Conservation (phyloP, 176 grass and related monocot species). For the Paspalum vaginatum region DNA sequence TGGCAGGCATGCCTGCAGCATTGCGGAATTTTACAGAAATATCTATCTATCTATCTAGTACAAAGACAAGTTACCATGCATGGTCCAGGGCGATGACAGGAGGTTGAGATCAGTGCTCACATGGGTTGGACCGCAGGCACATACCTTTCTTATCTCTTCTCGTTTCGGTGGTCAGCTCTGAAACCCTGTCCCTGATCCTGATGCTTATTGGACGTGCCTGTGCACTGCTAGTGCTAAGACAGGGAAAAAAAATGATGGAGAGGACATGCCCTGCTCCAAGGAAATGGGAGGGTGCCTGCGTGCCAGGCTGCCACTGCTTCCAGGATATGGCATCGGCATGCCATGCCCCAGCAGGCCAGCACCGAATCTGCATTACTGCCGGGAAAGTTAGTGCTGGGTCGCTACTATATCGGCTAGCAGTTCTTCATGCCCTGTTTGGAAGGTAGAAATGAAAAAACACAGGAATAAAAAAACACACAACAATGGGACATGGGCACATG, state of each 20-base stretch:
- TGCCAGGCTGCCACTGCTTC: not conserved
- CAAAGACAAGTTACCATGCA: too few species aligned
- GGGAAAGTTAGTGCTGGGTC: not conserved
- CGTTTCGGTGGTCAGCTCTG: constrained; percentile 29
- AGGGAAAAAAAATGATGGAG: not conserved
- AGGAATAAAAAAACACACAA: too few species aligned
- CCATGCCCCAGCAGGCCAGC: not conserved
- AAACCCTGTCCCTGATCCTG: constrained; percentile 18
- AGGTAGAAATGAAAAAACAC: too few species aligned
- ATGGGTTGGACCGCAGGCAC: constrained; percentile 42
- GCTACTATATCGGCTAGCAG: not conserved
- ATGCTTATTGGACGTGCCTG: constrained; percentile 4
- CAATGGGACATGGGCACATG: too few species aligned
- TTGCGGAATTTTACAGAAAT: not conserved
- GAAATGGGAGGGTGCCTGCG: constrained; percentile 34
- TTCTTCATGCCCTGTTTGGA: too few species aligned
- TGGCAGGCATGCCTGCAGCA: not conserved
- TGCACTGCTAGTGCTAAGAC: not conserved
- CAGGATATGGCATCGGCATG: not conserved
- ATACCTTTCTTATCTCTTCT: constrained; percentile 38
- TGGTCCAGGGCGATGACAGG: not conserved
- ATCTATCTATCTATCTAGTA: not conserved
- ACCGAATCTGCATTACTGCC: not conserved
- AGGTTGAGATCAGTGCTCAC: constrained; percentile 13
- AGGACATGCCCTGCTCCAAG: constrained; percentile 29